Conservation (phyloP, 2,329 filamentous ascomycete genomes). For the Coniosporium tulheliwenetii region DNA sequence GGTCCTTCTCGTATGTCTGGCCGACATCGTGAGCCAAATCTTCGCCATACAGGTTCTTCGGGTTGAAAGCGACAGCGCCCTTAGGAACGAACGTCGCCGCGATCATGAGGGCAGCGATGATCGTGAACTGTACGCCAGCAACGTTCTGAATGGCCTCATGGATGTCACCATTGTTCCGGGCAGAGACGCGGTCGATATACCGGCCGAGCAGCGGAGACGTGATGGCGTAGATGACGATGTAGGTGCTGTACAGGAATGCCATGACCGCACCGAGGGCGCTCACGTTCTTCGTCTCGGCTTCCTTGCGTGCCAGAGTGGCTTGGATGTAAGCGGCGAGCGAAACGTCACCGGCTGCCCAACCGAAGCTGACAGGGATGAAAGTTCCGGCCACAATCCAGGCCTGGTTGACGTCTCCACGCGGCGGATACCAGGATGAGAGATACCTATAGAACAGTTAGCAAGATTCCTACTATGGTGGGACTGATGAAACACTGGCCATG, state of each 20-base stretch:
- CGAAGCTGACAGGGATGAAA: conserved; percentile 31
- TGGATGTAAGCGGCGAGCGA: conserved; percentile 36
- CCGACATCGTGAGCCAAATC: conserved; percentile 13
- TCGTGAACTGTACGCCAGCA: conserved; percentile 31
- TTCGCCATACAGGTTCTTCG: conserved; percentile 24
- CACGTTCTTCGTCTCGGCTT: conserved; percentile 27
- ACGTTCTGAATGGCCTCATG: conserved; percentile 26
- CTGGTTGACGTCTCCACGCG: conserved; percentile 21
- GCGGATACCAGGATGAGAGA: conserved; percentile 30
- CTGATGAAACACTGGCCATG: conserved; percentile 25
- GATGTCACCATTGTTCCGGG: conserved; percentile 15
- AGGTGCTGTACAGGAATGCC: conserved; percentile 34
- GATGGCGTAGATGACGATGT: conserved; percentile 32
- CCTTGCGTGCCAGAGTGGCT: conserved; percentile 29
- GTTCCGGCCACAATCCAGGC: conserved; percentile 31
- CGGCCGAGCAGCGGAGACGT: conserved; percentile 27
- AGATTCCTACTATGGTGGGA: no score
- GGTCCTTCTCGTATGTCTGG: not conserved
- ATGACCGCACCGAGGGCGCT: conserved; percentile 35
- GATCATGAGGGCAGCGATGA: conserved; percentile 26
- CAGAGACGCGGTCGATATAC: conserved; percentile 27
- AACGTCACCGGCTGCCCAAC: conserved; percentile 37
- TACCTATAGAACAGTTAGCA: no score
- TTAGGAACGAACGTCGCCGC: conserved; percentile 30
- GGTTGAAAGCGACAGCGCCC: conserved; percentile 28